phyloP scores from a whole-genome alignment of 140 eudicot species.

The Anethum foeniculum region DNA sequence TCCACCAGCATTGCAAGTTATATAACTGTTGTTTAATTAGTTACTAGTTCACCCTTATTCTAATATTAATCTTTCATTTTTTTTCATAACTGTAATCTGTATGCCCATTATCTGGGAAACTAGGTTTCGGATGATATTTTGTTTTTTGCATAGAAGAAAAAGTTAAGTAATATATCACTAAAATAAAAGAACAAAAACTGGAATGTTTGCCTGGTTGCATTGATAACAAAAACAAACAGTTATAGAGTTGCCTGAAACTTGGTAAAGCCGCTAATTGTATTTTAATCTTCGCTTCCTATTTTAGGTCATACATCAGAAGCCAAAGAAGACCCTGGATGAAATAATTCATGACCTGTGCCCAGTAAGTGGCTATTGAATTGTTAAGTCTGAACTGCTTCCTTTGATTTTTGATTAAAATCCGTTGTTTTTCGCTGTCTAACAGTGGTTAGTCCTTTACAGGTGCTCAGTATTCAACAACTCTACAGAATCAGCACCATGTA shows the following conservation, averaged over 20 bases:
- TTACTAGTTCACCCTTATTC: neutral
- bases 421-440: conserved; percentile 18
- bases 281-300: conserved; percentile 13
- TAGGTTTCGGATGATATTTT: neutral
- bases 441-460: conserved; percentile 34
- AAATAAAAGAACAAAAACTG: neutral
- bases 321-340: conserved; percentile 68
- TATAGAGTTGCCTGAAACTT: neutral
- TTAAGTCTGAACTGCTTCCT: neutral
- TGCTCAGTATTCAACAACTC: conserved; percentile 83
- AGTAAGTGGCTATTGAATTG: conserved; percentile 36
- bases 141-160: neutral
- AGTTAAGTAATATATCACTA: neutral
- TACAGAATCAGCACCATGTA: conserved; percentile 96
- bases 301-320: conserved; percentile 82
- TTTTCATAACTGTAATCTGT: neutral
- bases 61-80: neutral
- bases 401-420: neutral
- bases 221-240: neutral
- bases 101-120: neutral
- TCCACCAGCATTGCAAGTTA: neutral
- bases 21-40: neutral
- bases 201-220: neutral
- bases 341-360: conserved; percentile 89
- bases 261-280: neutral